Evolutionary conservation across 805 yeast species (phyloP).

Genomic region (Yamadazyma phyllophila): DNA sequence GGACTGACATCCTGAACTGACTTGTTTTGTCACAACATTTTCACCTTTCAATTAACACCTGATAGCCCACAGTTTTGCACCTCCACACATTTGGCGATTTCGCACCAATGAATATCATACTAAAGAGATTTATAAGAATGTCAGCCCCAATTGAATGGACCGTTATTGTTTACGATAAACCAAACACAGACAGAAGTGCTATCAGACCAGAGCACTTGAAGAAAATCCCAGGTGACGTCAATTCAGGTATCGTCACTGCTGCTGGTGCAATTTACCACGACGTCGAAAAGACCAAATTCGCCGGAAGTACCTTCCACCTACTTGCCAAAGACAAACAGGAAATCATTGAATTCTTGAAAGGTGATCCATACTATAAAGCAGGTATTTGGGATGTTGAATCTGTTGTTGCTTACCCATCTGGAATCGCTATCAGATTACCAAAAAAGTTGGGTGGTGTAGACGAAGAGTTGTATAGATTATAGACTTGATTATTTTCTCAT

Average conservation of each 20-base stretch:
- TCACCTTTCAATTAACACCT: background rate
- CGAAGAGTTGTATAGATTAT: slow-evolving; percentile 17
- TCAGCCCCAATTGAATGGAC: slow-evolving; percentile 51
- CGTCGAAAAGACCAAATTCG: slow-evolving; percentile 48
- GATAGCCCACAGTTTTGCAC: background rate
- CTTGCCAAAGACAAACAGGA: slow-evolving; percentile 66
- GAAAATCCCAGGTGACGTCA: slow-evolving; percentile 29
- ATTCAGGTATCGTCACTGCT: slow-evolving; percentile 36
- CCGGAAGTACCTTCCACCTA: slow-evolving; percentile 66
- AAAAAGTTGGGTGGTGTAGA: slow-evolving; percentile 32
- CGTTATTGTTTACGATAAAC: slow-evolving; percentile 69
- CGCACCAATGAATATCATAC: slow-evolving; percentile 6
- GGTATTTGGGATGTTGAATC: slow-evolving; percentile 78
- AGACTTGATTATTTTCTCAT: background rate
- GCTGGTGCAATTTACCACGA: slow-evolving; percentile 46
- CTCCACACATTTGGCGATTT: background rate
- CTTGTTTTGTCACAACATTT: no score
- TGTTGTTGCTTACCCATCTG: slow-evolving; percentile 55
- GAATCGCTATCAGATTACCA: slow-evolving; percentile 35
- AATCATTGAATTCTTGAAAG: slow-evolving; percentile 58
- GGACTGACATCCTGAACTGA: no score
- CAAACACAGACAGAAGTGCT: slow-evolving; percentile 54
- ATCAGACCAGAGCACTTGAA: slow-evolving; percentile 51
- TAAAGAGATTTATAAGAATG: slow-evolving; percentile 15
- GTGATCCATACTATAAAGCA: slow-evolving; percentile 58